phyloP scores from a whole-genome alignment of 2,329 filamentous ascomycete genomes.

The Chalara sp. region DNA sequence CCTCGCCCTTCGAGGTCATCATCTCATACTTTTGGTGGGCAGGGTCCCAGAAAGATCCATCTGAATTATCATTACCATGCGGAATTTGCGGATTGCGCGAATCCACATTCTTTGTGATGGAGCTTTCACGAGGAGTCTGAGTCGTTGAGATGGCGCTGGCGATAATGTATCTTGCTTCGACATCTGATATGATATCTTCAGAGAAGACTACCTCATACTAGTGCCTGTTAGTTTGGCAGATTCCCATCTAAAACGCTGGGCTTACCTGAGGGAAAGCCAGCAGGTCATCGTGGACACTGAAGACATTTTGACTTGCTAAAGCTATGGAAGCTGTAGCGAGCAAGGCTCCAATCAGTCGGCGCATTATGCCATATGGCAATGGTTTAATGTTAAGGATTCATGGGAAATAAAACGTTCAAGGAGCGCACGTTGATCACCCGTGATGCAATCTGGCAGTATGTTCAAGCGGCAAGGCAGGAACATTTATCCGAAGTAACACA shows the following conservation, averaged over 20 bases:
- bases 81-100: constrained; percentile 9
- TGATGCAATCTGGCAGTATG: too few species aligned
- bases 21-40: constrained; percentile 43
- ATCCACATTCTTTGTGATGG: constrained; percentile 18
- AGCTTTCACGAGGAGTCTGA: constrained; percentile 13
- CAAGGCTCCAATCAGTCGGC: constrained; percentile 18
- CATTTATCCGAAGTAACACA: too few species aligned
- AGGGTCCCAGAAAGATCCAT: constrained; percentile 16
- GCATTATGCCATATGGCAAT: constrained; percentile 28
- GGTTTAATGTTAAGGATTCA: neutral
- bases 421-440: too few species aligned
- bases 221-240: constrained; percentile 13
- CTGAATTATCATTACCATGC: constrained; percentile 2
- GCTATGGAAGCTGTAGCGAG: constrained; percentile 27
- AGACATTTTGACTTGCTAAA: constrained; percentile 48
- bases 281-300: constrained; percentile 67
- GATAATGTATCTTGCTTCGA: constrained; percentile 45
- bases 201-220: constrained; percentile 62
- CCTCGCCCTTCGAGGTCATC: constrained; percentile 49
- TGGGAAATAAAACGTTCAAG: neutral
- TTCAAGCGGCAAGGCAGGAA: too few species aligned
- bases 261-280: constrained; percentile 64
- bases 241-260: neutral
- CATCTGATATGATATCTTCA: constrained; percentile 51
- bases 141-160: constrained; percentile 19